Evolutionary conservation across 2,329 filamentous ascomycete genomes (phyloP), one percentile per base, ranked within the genome.

Genomic region (Ramularia endophylla): DNA sequence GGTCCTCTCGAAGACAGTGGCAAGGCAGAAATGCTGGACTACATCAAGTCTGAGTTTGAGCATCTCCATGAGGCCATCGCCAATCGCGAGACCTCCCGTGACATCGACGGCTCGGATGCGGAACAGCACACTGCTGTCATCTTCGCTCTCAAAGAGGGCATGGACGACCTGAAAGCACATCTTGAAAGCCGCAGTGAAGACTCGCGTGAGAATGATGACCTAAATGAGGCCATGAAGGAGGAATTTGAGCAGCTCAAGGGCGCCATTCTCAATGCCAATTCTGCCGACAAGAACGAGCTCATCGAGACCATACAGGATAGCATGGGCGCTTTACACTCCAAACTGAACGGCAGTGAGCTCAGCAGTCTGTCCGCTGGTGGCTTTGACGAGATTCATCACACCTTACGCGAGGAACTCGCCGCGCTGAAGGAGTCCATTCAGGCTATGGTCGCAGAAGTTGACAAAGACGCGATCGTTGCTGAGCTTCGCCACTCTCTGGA

Each of bases 241-340:
- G 87, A 94, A 57, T 84, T 94, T 36, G 86, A 92, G 48, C 81
- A 87, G 40, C 74, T 95, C 6, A 81, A 87, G 18, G 83, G 88
- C 13, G 77, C 84, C 0, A 77, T 95, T 36, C 85, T 87, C 59
- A 66, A 73, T 36, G 72, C 75, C 35, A 66, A 70, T n/a, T 62
- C 69, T 0, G 65, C 65, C 16, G 71, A 79, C 48, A 80, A 80
- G 55, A 76, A 75, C 39, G 78, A 82, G 47, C 70, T 83, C 27
- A 61, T 82, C 2, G 77, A 81, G 48, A 74, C 73, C 4, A 74
- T 82, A 29, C 72, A 76, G 36, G 65, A 66, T 33, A 68, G 67
- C 8, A 65, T 74, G 38, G 74, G 75, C 15, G 64, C 57, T n/a
- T 55, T 71, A 17, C 69, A 68, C 33, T 58, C 66, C 12, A 68